Evolutionary conservation across 139 green algal genomes (phyloP), one percentile per base, ranked within the genome.

Genomic region (Microglena sp.): DNA sequence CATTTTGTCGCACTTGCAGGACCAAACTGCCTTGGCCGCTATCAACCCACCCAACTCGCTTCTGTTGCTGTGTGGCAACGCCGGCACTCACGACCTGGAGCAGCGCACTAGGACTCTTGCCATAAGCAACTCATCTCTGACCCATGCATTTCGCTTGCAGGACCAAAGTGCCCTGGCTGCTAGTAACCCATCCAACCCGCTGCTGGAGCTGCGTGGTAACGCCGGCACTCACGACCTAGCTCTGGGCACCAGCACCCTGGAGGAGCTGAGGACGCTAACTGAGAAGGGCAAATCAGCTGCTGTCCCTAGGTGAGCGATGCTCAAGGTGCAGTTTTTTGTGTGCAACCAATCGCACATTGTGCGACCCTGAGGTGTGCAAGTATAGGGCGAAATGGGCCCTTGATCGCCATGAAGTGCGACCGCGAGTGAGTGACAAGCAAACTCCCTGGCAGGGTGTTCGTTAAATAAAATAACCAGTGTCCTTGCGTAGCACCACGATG

Each of bases 141-240:
- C n/a, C n/a, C n/a, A n/a, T n/a, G n/a, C n/a, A n/a, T n/a, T n/a
- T n/a, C n/a, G 31, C 30, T 3, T 33, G 22, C 65, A 72, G 59
- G 67, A 73, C 54, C 60, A 74, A 32, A 61, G 53, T 26, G 62
- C 65, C 11, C 57, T 77, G 24, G 65, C 64, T 4, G 60, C 59
- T 62, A 65, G 60, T 21, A 59, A 74, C 75, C 43, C 59, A 11
- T n/a, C 22, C 33, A 60, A 77, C 58, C 64, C 46, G 11, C 43
- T 75, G 40, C 78, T 99, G 61, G 71, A 95, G 74, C 66, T 90
- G 69, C 69, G 94, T 0, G 91, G 94, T 65, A 98, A 99, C 62
- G 94, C 94, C 0, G 89, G 90, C 28, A 88, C 80, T 0, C 94
- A 99, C 59, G 94, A 99, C 80, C 50, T 98, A 55, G n/a, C 54